A percentile compares a stretch with the other conserved stretches of the same genome.
These are phyloP conservation scores for Perkinsus chesapeaki DNA, from an alignment of 169 alveolate genomes.

Conservation along the genomic window DNA sequence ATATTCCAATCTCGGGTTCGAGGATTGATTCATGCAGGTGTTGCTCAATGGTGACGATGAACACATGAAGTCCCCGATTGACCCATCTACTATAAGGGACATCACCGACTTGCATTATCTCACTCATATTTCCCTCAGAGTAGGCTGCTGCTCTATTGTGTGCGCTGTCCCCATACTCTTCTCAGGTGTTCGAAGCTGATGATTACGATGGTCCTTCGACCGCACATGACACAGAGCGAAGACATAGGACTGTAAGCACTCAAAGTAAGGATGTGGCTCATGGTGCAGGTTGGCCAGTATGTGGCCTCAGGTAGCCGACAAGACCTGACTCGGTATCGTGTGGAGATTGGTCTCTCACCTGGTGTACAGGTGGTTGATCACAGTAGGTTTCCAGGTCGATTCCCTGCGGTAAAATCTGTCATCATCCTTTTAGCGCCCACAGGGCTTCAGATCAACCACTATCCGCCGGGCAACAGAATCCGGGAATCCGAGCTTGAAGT, in stretches of 20 bases:
- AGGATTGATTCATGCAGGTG: constrained; percentile 24
- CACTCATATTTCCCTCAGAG: constrained; percentile 66
- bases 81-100: constrained; percentile 33
- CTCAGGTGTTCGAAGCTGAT: background rate
- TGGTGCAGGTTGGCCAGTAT: background rate
- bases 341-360: background rate
- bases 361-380: background rate
- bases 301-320: background rate
- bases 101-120: constrained; percentile 61
- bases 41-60: constrained; percentile 38
- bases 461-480: background rate
- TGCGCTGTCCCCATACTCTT: background rate
- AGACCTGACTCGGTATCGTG: background rate
- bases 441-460: background rate
- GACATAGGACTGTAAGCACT: background rate
- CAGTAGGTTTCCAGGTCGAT: background rate
- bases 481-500: background rate
- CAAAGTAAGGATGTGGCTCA: background rate
- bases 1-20: too few relatives aligned
- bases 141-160: constrained; percentile 38
- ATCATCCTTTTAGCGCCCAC: background rate
- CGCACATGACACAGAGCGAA: background rate
- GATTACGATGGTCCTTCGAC: background rate
- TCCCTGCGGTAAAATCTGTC: background rate
- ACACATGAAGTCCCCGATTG: constrained; percentile 36